These are phyloP conservation scores for Hanseniaspora meyeri DNA, from an alignment of 805 yeast genomes.

Conservation along the genomic window DNA sequence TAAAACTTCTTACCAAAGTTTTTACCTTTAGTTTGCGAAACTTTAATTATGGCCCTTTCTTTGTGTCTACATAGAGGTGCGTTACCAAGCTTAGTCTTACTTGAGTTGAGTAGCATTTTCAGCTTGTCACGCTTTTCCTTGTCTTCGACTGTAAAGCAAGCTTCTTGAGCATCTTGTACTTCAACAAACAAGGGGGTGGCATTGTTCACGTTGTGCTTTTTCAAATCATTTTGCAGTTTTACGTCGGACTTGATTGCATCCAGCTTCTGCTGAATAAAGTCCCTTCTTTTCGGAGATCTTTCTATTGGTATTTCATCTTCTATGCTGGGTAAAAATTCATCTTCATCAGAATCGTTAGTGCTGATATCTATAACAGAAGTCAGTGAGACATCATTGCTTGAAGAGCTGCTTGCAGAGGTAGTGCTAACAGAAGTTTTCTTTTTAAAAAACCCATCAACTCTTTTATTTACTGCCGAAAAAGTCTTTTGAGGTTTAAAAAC, in stretches of 20 bases:
- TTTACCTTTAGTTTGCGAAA: conserved; percentile 31
- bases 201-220: neutral
- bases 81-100: conserved; percentile 16
- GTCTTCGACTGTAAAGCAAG: neutral
- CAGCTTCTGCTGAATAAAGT: conserved; percentile 8
- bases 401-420: neutral
- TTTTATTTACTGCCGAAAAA: neutral
- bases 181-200: neutral
- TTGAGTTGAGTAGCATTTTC: neutral
- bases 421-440: neutral
- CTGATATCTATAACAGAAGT: neutral
- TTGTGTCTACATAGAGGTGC: conserved; percentile 40
- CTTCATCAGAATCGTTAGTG: neutral
- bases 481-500: neutral
- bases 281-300: neutral
- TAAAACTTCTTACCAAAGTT: conserved; percentile 43
- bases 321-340: conserved; percentile 1
- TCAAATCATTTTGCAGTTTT: neutral
- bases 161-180: neutral
- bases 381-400: neutral
- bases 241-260: conserved; percentile 4
- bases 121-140: neutral
- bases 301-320: neutral
- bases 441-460: conserved; percentile 13
- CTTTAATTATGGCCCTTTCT: conserved; percentile 35